phyloP scores from a whole-genome alignment of 1,284 basidiomycete genomes.

The Salmacisia buchloeana region DNA sequence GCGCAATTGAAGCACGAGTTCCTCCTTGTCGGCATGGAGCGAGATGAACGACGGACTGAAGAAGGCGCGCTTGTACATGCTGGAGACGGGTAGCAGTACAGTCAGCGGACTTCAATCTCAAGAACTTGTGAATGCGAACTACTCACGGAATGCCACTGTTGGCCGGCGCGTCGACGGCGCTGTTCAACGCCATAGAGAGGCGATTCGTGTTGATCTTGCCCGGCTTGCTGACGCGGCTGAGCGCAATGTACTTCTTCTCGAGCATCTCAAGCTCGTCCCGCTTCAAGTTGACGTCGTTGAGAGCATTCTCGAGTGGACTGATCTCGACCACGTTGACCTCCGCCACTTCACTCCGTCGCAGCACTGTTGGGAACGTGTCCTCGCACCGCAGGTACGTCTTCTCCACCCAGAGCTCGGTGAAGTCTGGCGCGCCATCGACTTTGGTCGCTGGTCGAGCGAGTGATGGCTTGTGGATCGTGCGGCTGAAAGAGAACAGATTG shows the following conservation, averaged over 20 bases:
- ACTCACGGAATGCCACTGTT: constrained; percentile 64
- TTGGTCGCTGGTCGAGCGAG: neutral
- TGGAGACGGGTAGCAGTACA: neutral
- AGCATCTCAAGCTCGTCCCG: constrained; percentile 69
- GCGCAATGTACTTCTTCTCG: constrained; percentile 65
- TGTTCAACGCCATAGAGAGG: constrained; percentile 79
- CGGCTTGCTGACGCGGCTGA: constrained; percentile 63
- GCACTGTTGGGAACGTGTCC: constrained; percentile 83
- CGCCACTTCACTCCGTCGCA: constrained; percentile 83
- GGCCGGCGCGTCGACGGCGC: constrained; percentile 74
- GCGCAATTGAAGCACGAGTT: constrained; percentile 66
- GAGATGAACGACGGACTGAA: constrained; percentile 66
- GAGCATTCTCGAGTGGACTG: constrained; percentile 77
- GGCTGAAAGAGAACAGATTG: constrained; percentile 60
- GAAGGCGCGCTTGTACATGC: constrained; percentile 57
- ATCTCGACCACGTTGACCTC: constrained; percentile 69
- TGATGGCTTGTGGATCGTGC: constrained; percentile 45
- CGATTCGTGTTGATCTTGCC: constrained; percentile 67
- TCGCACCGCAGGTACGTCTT: constrained; percentile 61
- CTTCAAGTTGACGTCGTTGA: constrained; percentile 71
- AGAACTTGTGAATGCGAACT: neutral
- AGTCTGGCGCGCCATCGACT: constrained; percentile 3
- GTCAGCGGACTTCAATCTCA: neutral
- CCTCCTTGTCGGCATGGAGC: constrained; percentile 66
- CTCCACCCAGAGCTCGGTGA: constrained; percentile 64